Percentiles rank a stretch among this genome's conserved stretches.
phyloP scores from a whole-genome alignment of 2,329 filamentous ascomycete species.

The Aureobasidium subglaciale region DNA sequence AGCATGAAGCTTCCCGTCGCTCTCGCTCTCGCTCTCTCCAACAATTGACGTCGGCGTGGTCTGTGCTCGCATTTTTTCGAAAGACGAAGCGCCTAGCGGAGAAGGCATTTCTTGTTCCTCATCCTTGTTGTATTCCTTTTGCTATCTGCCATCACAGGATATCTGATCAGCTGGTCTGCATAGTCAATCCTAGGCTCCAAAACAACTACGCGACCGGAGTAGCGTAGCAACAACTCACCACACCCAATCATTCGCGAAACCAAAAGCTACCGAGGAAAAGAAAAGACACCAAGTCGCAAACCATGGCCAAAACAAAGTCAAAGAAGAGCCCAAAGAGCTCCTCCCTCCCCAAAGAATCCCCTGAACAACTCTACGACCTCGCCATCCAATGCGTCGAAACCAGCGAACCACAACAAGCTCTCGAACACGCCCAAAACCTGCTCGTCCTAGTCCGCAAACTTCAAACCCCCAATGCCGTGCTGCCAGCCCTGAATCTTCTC shows the following conservation, averaged over 20 bases:
- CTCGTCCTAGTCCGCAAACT: slow-evolving; percentile 39
- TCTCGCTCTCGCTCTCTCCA: neutral
- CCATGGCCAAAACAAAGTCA: slow-evolving; percentile 49
- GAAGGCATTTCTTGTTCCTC: neutral
- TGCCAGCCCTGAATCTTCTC: slow-evolving; percentile 66
- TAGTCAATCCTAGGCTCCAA: neutral
- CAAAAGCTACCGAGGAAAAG: neutral
- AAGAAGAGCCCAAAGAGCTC: slow-evolving; percentile 33
- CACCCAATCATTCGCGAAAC: neutral
- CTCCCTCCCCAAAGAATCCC: slow-evolving; percentile 37
- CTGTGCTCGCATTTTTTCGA: slow-evolving; percentile 3
- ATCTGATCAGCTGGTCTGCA: neutral
- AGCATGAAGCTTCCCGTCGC: neutral
- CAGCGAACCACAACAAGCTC: slow-evolving; percentile 51
- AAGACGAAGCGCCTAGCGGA: slow-evolving; percentile 3
- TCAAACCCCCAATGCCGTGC: slow-evolving; percentile 30
- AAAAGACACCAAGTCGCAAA: neutral
- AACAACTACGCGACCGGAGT: neutral
- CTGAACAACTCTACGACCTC: slow-evolving; percentile 50
- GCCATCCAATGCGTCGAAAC: slow-evolving; percentile 52
- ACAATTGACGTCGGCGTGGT: slow-evolving; percentile 5
- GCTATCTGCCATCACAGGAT: neutral
- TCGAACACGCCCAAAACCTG: slow-evolving; percentile 48
- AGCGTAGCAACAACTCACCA: neutral
- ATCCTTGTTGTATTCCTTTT: too few species aligned